Base-by-base conservation (phyloP, 768 basidiomycete species). In the Asterophora parasitica region DNA sequence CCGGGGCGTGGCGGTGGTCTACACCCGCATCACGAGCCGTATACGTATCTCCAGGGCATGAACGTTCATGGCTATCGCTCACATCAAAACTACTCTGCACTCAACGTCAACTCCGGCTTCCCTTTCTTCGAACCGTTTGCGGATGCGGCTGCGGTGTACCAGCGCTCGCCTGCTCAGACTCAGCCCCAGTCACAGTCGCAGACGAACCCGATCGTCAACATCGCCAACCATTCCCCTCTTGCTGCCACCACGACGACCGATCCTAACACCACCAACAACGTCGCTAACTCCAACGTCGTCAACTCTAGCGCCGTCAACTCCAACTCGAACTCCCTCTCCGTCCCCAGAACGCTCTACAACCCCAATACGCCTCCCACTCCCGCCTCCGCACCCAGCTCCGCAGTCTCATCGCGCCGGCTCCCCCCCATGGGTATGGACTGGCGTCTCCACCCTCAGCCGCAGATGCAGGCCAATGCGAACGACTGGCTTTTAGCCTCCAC, bases 51-150 rank as follows among this genome's bases (percentile, higher is more conserved):
- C 23, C 23, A 23, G 23, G 23, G 23, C 3, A 23, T 6, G 6
- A 23, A 6, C 23, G 3, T 23, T 6, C 23, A 23, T 6, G 6
- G 6, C 23, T 23, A 23, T 23, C 23, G 23, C 23, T 3, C 23
- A 3, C 23, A 23, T 23, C 23, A 23, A 6, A 23, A 23, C n/a
- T n/a, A n/a, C n/a, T n/a, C n/a, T n/a, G n/a, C n/a, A n/a, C n/a
- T n/a, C n/a, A n/a, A n/a, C n/a, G n/a, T n/a, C n/a, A n/a, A n/a
- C 23, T 3, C 56, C 54, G 35, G 42, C 20, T 68, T 72, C 38
- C 66, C 76, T 0, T 72, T 70, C 53, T 78, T 81, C 51, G 82
- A 84, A 42, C 73, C 77, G 2, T 79, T 79, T 55, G 56, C 73
- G 16, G 79, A 81, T 36, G 59, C 63, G 17, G 63, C 73, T 4